Conservation (phyloP, 306 rosid species). For the Cicer pinnatifidum region DNA sequence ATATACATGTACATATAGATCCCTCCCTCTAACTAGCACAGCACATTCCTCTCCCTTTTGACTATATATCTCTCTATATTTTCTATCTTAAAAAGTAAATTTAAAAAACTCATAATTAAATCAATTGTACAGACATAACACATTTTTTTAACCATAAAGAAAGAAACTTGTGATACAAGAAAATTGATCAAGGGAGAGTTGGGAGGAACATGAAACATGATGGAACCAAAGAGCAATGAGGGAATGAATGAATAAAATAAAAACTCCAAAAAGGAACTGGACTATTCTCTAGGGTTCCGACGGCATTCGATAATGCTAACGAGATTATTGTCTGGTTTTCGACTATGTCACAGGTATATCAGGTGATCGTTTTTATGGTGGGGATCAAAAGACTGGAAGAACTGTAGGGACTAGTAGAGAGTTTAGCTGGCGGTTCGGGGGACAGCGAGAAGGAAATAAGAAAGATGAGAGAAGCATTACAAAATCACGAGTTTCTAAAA, state of each 20-base stretch:
- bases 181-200: conserved; percentile 47
- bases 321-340: conserved; percentile 62
- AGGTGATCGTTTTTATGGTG: conserved; percentile 51
- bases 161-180: conserved; percentile 50
- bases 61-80: conserved; percentile 48
- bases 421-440: conserved; percentile 42
- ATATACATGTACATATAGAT: conserved; percentile 59
- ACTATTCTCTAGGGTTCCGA: conserved; percentile 65
- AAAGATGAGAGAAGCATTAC: conserved; percentile 46
- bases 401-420: conserved; percentile 47
- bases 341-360: conserved; percentile 65
- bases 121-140: conserved; percentile 57
- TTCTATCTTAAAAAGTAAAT: conserved; percentile 49
- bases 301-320: conserved; percentile 59
- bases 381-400: conserved; percentile 57
- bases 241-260: conserved; percentile 90
- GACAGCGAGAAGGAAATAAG: conserved; percentile 46
- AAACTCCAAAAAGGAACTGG: conserved; percentile 59
- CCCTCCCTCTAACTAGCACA: conserved; percentile 58
- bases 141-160: conserved; percentile 19
- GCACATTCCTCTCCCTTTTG: conserved; percentile 49
- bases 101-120: conserved; percentile 52
- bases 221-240: conserved; percentile 83
- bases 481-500: conserved; percentile 54
- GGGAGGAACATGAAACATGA: conserved; percentile 43